These are phyloP conservation scores for Helotiales sp. DNA, from an alignment of 2,329 filamentous ascomycete species.

Conservation along the genomic window DNA sequence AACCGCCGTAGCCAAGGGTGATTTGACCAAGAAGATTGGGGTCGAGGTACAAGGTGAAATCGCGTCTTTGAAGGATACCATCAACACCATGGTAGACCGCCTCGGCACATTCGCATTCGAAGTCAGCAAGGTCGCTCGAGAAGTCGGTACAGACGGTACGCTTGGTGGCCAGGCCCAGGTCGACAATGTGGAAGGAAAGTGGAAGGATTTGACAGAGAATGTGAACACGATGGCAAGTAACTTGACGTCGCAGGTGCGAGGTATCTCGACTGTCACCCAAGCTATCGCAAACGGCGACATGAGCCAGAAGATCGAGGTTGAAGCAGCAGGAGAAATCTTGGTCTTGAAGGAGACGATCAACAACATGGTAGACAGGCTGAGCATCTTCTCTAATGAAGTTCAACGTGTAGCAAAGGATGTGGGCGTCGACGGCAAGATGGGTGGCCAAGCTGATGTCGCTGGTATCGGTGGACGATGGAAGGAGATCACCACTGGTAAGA, in stretches of 20 bases:
- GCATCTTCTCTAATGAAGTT: conserved; percentile 94
- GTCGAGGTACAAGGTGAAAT: conserved; percentile 95
- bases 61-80: conserved; percentile 91
- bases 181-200: conserved; percentile 94
- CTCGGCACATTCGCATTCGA: conserved; percentile 94
- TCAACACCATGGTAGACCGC: conserved; percentile 98
- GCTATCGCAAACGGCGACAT: conserved; percentile 95
- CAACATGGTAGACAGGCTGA: conserved; percentile 95
- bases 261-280: conserved; percentile 91
- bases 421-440: conserved; percentile 97
- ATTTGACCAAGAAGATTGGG: conserved; percentile 93
- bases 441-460: conserved; percentile 91
- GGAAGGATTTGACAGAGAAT: conserved; percentile 94
- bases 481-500: conserved; percentile 83
- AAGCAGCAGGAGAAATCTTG: conserved; percentile 92
- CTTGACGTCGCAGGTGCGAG: conserved; percentile 73
- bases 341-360: conserved; percentile 96
- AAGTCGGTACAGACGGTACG: conserved; percentile 94
- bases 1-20: conserved; percentile 89
- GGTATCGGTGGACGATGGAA: conserved; percentile 95
- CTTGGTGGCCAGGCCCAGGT: conserved; percentile 92
- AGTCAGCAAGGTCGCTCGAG: conserved; percentile 91
- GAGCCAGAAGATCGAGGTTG: conserved; percentile 92
- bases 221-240: conserved; percentile 77
- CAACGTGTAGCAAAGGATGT: conserved; percentile 96